Percentiles rank a stretch among this genome's conserved stretches.
phyloP scores from a whole-genome alignment of 345 rosid genomes.

The Brassica juncea region DNA sequence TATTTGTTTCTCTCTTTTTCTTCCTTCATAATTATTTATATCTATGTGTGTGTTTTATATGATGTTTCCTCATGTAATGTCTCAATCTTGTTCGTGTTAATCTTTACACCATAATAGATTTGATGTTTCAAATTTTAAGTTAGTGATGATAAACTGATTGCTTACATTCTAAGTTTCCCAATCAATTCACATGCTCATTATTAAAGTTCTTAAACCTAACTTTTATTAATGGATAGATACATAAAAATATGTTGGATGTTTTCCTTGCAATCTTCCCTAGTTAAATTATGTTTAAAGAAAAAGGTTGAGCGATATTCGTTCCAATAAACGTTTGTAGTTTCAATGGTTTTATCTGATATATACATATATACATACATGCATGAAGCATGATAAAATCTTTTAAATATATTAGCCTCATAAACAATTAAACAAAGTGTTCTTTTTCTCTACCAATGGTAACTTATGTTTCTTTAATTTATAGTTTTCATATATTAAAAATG shows the following conservation, averaged over 20 bases:
- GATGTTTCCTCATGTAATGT: constrained; percentile 25
- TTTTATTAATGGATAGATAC: neutral
- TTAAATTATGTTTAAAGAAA: neutral
- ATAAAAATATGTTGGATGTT: constrained; percentile 1
- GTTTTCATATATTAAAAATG: neutral
- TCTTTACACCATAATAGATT: constrained; percentile 36
- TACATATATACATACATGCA: neutral
- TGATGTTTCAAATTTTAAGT: constrained; percentile 37
- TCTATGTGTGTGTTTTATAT: neutral
- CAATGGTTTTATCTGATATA: neutral
- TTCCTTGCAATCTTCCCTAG: neutral
- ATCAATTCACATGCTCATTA: constrained; percentile 6
- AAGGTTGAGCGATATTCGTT: neutral
- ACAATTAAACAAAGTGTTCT: neutral
- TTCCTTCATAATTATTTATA: neutral
- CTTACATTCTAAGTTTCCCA: constrained; percentile 36
- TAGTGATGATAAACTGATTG: constrained; percentile 12
- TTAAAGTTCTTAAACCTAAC: neutral
- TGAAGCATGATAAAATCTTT: neutral
- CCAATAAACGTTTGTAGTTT: neutral
- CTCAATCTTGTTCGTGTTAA: constrained; percentile 33
- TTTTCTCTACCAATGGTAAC: neutral
- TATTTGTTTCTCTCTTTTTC: neutral
- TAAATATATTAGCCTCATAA: neutral
- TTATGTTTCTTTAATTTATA: constrained; percentile 1